phyloP scores from a whole-genome alignment of 2,329 filamentous ascomycete genomes.

The Epichloe hybrida region DNA sequence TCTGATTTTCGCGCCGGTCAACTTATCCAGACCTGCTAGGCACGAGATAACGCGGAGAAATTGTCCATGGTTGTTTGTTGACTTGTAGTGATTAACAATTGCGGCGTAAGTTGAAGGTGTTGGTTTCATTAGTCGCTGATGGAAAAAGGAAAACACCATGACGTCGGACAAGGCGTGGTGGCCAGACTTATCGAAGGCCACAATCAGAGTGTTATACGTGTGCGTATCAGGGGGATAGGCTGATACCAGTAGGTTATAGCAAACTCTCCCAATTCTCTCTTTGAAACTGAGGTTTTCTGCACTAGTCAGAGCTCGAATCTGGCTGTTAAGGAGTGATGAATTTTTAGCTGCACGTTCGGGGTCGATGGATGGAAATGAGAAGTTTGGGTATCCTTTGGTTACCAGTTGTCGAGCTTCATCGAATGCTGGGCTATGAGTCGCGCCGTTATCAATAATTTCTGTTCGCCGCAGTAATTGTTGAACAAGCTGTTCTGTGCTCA shows the following conservation, averaged over 20 bases:
- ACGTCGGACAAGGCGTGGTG: conserved; percentile 36
- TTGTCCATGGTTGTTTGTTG: conserved; percentile 24
- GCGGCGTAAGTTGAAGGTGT: conserved; percentile 35
- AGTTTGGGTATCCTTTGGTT: conserved; percentile 8
- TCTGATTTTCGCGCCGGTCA: conserved; percentile 25
- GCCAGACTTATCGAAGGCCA: conserved; percentile 44
- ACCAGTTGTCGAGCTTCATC: conserved; percentile 16
- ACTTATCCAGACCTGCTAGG: conserved; percentile 29
- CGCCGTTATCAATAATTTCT: conserved; percentile 10
- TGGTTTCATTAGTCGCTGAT: conserved; percentile 28
- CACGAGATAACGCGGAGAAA: conserved; percentile 33
- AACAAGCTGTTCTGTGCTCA: conserved; percentile 16
- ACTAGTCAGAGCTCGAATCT: conserved; percentile 16
- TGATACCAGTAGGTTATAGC: conserved; percentile 54
- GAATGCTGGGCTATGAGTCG: conserved; percentile 14
- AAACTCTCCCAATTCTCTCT: conserved; percentile 29
- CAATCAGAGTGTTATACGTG: conserved; percentile 58
- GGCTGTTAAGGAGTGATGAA: conserved; percentile 15
- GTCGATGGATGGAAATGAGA: conserved; percentile 17
- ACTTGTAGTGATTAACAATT: conserved; percentile 36
- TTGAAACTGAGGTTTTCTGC: conserved; percentile 13
- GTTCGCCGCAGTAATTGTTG: conserved; percentile 17
- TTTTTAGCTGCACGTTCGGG: conserved; percentile 13
- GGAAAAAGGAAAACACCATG: conserved; percentile 38
- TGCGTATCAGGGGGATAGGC: conserved; percentile 48